Percentiles rank a stretch among this genome's conserved stretches.
Evolutionary conservation across 345 rosid species (phyloP).

Genomic region (Acer saccharum): DNA sequence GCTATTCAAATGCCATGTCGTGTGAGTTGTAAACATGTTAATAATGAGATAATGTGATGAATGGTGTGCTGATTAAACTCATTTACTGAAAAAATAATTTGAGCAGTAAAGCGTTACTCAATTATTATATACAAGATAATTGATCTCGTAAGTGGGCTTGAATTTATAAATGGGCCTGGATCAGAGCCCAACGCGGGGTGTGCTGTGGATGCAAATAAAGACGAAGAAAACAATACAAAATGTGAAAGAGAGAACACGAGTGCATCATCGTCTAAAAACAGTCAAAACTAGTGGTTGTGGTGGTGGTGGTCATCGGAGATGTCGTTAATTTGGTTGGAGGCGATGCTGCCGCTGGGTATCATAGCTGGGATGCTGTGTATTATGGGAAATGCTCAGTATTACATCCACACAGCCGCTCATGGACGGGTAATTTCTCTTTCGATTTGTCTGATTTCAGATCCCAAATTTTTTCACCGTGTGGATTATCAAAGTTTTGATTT

Average conservation of each 20-base stretch:
- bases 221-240: background rate
- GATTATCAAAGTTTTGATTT: conserved; percentile 5
- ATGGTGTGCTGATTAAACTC: too few relatives aligned
- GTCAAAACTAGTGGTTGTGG: background rate
- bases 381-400: conserved; percentile 86
- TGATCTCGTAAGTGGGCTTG: background rate
- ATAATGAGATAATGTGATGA: too few relatives aligned
- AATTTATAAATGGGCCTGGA: background rate
- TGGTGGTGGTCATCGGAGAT: conserved; percentile 27
- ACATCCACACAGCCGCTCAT: conserved; percentile 84
- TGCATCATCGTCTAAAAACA: background rate
- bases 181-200: background rate
- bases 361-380: conserved; percentile 90
- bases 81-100: too few relatives aligned
- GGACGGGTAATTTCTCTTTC: conserved; percentile 61
- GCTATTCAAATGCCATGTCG: too few relatives aligned
- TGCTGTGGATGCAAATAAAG: background rate
- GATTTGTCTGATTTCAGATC: conserved; percentile 8
- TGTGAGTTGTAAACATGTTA: too few relatives aligned
- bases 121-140: background rate
- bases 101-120: too few relatives aligned
- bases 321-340: conserved; percentile 80
- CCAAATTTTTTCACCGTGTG: background rate
- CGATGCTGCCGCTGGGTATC: conserved; percentile 83
- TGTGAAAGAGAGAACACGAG: background rate